These are phyloP conservation scores for Orobanche coerulescens DNA, from an alignment of 257 asterid genomes.

Conservation along the genomic window DNA sequence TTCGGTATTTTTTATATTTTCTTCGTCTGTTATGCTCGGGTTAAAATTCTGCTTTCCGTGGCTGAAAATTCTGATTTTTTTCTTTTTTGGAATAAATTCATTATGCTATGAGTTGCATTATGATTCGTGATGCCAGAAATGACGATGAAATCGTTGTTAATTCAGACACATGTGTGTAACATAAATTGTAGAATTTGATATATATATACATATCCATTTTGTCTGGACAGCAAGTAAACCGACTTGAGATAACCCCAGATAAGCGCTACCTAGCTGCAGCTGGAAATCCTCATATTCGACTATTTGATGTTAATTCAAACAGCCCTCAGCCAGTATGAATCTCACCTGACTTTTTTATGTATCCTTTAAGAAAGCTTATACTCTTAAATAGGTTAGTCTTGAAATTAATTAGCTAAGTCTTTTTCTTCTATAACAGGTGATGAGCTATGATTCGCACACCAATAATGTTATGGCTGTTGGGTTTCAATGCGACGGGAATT, in stretches of 20 bases:
- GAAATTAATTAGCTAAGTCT: slow-evolving; percentile 1
- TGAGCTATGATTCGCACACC: slow-evolving; percentile 96
- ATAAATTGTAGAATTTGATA: slow-evolving; percentile 24
- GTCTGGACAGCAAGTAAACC: slow-evolving; percentile 76
- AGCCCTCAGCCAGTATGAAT: slow-evolving; percentile 78
- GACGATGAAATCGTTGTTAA: not conserved
- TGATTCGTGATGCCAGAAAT: not conserved
- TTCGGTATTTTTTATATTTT: not conserved
- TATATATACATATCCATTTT: slow-evolving; percentile 16
- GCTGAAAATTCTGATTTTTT: not conserved
- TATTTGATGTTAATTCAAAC: slow-evolving; percentile 77
- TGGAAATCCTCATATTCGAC: slow-evolving; percentile 95
- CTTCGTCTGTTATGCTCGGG: not conserved
- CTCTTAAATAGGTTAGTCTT: slow-evolving; percentile 2
- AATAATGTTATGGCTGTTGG: slow-evolving; percentile 98
- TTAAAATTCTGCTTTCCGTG: not conserved
- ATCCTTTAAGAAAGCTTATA: not conserved
- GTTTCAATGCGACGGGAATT: slow-evolving; percentile 92
- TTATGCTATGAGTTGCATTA: not conserved
- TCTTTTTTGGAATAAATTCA: not conserved
- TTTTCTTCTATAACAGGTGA: slow-evolving; percentile 42
- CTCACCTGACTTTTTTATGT: slow-evolving; percentile 1
- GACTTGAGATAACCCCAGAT: slow-evolving; percentile 94
- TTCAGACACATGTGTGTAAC: not conserved
- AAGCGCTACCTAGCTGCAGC: slow-evolving; percentile 89